Evolutionary conservation across 306 rosid species (phyloP), one percentile per base, ranked within the genome.

Genomic region (Cotoneaster glaucophyllus): DNA sequence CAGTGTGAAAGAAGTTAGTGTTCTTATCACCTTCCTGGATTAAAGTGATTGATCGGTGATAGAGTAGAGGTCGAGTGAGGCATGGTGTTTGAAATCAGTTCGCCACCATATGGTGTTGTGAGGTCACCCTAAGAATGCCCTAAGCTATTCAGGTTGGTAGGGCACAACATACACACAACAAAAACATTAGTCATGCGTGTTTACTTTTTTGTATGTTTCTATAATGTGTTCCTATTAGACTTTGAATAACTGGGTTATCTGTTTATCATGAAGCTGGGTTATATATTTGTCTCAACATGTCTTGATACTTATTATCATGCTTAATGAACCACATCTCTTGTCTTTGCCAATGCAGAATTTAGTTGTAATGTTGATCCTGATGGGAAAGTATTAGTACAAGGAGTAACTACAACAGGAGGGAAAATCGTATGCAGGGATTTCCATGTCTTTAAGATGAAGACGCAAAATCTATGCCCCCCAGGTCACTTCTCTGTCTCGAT

Each of bases 351-450:
- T 83, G 83, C 93, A 93, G 96, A 87, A 52, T 91, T 93, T 86
- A 85, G 83, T 62, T 93, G 98, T 64, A 88, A 87, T 64, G 80
- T 91, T 67, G 88, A 78, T 24, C 74, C 83, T 17, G 86, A 86
- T 76, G 97, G 98, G 18, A 82, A 82, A 75, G 88, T 93, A 61
- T 63, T 63, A 54, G 82, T 91, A 28, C 64, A 44, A 6, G 98
- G 96, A 78, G 77, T 87, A 67, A 87, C 93, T 26, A 87, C 90
- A 11, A 93, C 98, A 0, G 96, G 98, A 11, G 97, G 90, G 88
- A 82, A 84, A 61, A 78, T 73, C 10, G 89, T 91, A 3, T 78
- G 86, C 82, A 91, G 86, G 82, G 76, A 86, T 79, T 88, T 92
- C 18, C 90, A 88, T 62, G 85, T 83, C 74, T 93, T 93, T 87